Evolutionary conservation across 805 yeast species (phyloP), one percentile per base, ranked within the genome.

Genomic region (Pichia rugopelliculosa): DNA sequence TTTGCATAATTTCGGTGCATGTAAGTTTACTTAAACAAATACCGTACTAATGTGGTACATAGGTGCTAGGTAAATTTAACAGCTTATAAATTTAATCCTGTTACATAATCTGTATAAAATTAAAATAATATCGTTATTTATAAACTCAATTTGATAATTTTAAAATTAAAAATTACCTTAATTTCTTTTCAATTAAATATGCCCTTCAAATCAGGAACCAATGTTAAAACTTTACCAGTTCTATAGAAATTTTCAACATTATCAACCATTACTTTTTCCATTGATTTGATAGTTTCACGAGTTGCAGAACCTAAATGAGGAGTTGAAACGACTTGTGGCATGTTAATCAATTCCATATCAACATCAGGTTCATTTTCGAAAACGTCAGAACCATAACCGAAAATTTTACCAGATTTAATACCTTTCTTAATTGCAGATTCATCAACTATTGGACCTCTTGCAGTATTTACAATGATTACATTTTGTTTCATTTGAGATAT

Each of bases 241-340:
- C 68, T 64, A 36, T 87, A 59, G 39, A 67, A 81, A 17, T 70
- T 62, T 41, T 70, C 66, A 8, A 87, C 79, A 63, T 91, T 91
- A 33, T 74, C 74, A 25, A 86, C 79, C 30, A 83, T 87, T 59
- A 78, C 77, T 56, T 77, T 79, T 68, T 90, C 96, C 96, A 93
- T 87, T 55, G 76, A 75, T 55, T 71, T 68, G 55, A 84, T 76
- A 6, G 96, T 84, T 66, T 88, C 95, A 41, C 65, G 64, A 6
- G 91, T 72, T 61, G 79, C 79, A 0, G 96, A 86, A 24, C 96
- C 97, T 83, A 87, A 79, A 62, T 89, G 97, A n/a, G 97, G 97
- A 53, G 86, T 68, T 33, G 87, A 77, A 7, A 84, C 73, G n/a
- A 81, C 87, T 53, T 83, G 82, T 21, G 86, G 84, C 65, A 83